phyloP scores from a whole-genome alignment of 2,329 filamentous ascomycete genomes.

The Penicillium sp. region DNA sequence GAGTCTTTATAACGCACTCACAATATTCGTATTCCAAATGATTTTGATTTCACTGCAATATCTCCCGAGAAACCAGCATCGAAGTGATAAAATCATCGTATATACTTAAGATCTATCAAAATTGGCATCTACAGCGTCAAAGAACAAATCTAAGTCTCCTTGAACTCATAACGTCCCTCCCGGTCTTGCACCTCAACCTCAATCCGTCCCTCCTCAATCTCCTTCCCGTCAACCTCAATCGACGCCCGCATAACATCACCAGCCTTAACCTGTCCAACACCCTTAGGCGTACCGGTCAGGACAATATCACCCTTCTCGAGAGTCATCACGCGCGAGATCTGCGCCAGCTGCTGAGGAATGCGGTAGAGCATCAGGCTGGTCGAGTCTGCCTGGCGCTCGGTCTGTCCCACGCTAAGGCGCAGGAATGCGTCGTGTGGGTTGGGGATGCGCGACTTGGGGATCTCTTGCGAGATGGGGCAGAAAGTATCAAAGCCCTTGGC shows the following conservation, averaged over 20 bases:
- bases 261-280: constrained; percentile 79
- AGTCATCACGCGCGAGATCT: constrained; percentile 94
- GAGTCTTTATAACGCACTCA: too few species aligned
- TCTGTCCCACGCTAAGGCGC: constrained; percentile 78
- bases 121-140: neutral
- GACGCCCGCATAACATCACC: constrained; percentile 88
- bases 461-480: constrained; percentile 77
- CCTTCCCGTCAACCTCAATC: constrained; percentile 73
- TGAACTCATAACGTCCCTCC: constrained; percentile 72
- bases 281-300: constrained; percentile 95
- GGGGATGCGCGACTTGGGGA: constrained; percentile 74
- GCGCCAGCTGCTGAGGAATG: constrained; percentile 81
- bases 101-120: neutral
- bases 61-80: neutral
- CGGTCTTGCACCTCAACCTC: constrained; percentile 81
- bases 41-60: too few species aligned
- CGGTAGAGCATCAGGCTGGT: constrained; percentile 94
- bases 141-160: constrained; percentile 57
- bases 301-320: constrained; percentile 89
- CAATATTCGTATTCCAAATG: neutral
- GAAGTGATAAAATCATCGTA: neutral
- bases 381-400: constrained; percentile 76
- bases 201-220: constrained; percentile 79
- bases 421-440: constrained; percentile 88
- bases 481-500: constrained; percentile 99